Evolutionary conservation across 139 green algal species (phyloP), one percentile per base, ranked within the genome.

Genomic region (Auxenochlorella protothecoides): DNA sequence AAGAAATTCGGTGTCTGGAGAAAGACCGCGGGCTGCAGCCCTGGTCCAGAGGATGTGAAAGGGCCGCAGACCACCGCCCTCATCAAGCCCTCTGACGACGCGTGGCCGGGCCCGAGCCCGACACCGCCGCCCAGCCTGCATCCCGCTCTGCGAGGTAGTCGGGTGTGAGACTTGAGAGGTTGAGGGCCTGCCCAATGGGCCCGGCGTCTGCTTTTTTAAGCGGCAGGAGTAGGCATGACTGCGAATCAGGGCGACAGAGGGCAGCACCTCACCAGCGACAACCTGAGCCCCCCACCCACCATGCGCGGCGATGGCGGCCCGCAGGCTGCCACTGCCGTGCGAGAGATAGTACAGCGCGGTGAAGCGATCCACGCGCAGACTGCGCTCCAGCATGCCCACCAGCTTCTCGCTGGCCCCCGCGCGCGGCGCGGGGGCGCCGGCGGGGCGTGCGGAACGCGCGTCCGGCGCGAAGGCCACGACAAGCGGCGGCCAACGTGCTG

Each of bases 271-370:
- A 12, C 11, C 66, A 70, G 66, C 9, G 2, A 16, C 51, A 59
- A 53, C 12, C 3, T 5, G 4, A 9, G 44, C 52, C 54, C 11
- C 14, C 6, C 53, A 72, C 77, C 65, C 69, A 78, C 72, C 72
- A 59, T 69, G 72, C 7, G 73, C 66, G 54, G 60, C 52, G 66
- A 81, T 79, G 12, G 79, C 79, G 8, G 59, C 60, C 69, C 76
- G 78, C 12, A 83, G 14, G 70, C 80, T 73, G 6, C 80, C 80
- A 3, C 68, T 71, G 8, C 72, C 72, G 2, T 76, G 79, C 3
- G 65, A n/a, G 12, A 88, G 68, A 75, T 88, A 88, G 66, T 78
- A 88, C 55, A 61, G 65, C 0, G 83, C 83, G 5, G 81, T 83
- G 27, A 60, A 53, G 2, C 72, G 59, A 60, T 88, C 83, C 14